phyloP scores from a whole-genome alignment of 257 asterid genomes.

The Voacanga thouarsii region DNA sequence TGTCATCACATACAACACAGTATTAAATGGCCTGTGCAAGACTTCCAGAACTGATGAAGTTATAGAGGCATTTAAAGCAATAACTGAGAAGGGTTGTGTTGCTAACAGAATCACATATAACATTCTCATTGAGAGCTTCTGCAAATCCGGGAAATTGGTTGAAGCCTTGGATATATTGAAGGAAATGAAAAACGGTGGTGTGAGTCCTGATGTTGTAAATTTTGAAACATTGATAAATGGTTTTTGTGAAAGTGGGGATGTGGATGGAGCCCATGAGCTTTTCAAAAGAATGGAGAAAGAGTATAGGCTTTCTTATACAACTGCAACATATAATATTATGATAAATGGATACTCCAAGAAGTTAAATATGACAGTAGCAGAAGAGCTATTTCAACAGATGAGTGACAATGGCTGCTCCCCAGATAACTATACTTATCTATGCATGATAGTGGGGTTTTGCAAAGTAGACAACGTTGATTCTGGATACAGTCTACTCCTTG shows the following conservation, averaged over 20 bases:
- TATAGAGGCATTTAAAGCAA: constrained; percentile 63
- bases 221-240: constrained; percentile 78
- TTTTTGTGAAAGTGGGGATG: constrained; percentile 60
- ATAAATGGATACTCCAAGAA: constrained; percentile 60
- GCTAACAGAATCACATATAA: constrained; percentile 80
- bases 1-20: constrained; percentile 72
- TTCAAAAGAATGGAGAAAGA: constrained; percentile 58
- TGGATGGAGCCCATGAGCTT: constrained; percentile 57
- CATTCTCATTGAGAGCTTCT: constrained; percentile 75
- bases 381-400: constrained; percentile 61
- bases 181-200: constrained; percentile 55
- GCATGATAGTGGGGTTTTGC: constrained; percentile 85
- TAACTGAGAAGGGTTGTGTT: constrained; percentile 70
- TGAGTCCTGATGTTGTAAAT: constrained; percentile 65
- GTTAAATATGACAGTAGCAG: constrained; percentile 55
- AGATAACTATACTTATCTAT: constrained; percentile 65
- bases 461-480: constrained; percentile 60
- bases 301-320: constrained; percentile 50
- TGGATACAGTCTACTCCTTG: constrained; percentile 53
- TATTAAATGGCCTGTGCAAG: constrained; percentile 85
- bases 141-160: constrained; percentile 52
- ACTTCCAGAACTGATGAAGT: constrained; percentile 60
- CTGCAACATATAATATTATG: constrained; percentile 65
- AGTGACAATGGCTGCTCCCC: constrained; percentile 39
- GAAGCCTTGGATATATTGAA: constrained; percentile 62